Conservation (phyloP, 2,329 filamentous ascomycete genomes). For the Aspergillus japonicus region DNA sequence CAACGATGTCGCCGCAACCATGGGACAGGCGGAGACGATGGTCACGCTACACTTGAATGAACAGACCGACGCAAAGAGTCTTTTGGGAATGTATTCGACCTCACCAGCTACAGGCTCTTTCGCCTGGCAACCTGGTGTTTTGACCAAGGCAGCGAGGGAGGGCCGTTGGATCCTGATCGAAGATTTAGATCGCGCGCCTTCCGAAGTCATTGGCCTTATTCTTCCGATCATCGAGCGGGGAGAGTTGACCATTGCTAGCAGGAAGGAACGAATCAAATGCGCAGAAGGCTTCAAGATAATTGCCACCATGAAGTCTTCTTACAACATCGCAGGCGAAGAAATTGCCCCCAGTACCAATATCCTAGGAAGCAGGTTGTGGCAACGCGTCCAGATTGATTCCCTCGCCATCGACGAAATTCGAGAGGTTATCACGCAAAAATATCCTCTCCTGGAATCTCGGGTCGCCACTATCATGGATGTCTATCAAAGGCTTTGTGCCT, state of each 20-base stretch:
- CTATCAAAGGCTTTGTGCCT: conserved; percentile 47
- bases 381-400: conserved; percentile 66
- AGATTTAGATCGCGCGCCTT: conserved; percentile 90
- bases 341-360: conserved; percentile 66
- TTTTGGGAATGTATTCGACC: conserved; percentile 91
- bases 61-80: conserved; percentile 95
- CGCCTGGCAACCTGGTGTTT: conserved; percentile 83
- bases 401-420: conserved; percentile 69
- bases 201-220: conserved; percentile 89
- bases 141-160: conserved; percentile 91
- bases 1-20: conserved; percentile 74
- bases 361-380: conserved; percentile 85
- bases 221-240: conserved; percentile 88
- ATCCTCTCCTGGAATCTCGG: conserved; percentile 64
- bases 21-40: conserved; percentile 78
- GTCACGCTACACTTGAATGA: conserved; percentile 96
- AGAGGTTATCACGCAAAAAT: conserved; percentile 68
- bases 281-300: conserved; percentile 85
- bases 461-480: conserved; percentile 57
- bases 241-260: conserved; percentile 85
- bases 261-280: conserved; percentile 81
- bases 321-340: conserved; percentile 67
- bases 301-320: conserved; percentile 76
- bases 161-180: conserved; percentile 97
- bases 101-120: conserved; percentile 86